Base-by-base conservation (phyloP, 1,284 basidiomycete genomes). In the Hemileia vastatrix region DNA sequence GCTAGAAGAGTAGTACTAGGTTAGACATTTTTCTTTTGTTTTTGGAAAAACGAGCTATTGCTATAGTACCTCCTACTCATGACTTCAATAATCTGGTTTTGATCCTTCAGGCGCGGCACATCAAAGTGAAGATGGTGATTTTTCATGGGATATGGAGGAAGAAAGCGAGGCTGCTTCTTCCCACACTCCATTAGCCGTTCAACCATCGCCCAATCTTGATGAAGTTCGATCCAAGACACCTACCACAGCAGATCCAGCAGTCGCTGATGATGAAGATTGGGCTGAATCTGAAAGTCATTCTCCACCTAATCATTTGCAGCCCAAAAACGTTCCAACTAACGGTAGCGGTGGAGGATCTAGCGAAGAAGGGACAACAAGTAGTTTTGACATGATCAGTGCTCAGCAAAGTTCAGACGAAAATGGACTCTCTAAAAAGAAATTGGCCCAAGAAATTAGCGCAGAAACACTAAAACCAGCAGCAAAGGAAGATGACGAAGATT, bases 91-190 rank as follows among this genome's bases (percentile, higher is more conserved):
- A n/a, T 8, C 8, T n/a, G n/a, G 8, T n/a, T 8, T 43, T 19
- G 6, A 8, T 31, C 23, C 31, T 18, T n/a, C n/a, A 57, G 55
- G 55, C 31, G 55, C 55, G 11, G 55, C 55, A 4, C 55, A 57
- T 47, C 43, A 57, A 48, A 24, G 48, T 33, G 32, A 57, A 4
- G 55, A 57, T 9, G 55, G 55, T n/a, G 55, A 57, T 49, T 57
- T 57, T 19, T 57, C 55, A 4, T 57, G 55, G 55, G 55, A 57
- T 31, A 57, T 57, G 55, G 55, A 57, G 33, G 44, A 56, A 27
- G 54, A 56, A 27, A 56, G 54, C 47, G 54, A 56, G 43, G 21
- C 53, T 40, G 4, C 19, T 23, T n/a, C n/a, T n/a, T n/a, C n/a
- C n/a, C n/a, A n/a, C n/a, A n/a, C n/a, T n/a, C n/a, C n/a, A n/a